These are phyloP conservation scores for Ilyonectria destructans DNA, from an alignment of 2,329 filamentous ascomycete species.

Conservation along the genomic window DNA sequence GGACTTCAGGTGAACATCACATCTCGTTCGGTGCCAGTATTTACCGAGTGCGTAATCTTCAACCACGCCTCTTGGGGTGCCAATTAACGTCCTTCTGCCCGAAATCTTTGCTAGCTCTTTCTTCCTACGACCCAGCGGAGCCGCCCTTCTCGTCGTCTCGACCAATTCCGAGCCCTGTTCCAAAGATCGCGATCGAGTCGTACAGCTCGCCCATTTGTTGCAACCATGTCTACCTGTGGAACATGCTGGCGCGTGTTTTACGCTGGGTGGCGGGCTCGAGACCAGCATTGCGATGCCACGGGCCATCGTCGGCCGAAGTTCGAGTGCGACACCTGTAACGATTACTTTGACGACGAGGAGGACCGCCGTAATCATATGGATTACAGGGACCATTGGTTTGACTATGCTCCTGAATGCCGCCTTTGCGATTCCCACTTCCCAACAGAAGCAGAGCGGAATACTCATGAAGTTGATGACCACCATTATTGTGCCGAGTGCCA, in stretches of 20 bases:
- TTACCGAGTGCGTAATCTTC: no score
- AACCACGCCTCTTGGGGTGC: no score
- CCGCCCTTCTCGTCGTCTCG: no score
- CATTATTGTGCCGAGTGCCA: conserved; percentile 55
- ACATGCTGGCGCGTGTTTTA: conserved; percentile 49
- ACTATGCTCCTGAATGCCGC: conserved; percentile 42
- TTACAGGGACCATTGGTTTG: conserved; percentile 47
- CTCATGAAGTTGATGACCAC: conserved; percentile 53
- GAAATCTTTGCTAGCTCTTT: no score
- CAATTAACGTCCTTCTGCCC: no score
- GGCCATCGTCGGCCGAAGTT: conserved; percentile 45
- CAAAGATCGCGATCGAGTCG: no score
- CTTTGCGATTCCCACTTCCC: conserved; percentile 42
- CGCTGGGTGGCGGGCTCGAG: conserved; percentile 42
- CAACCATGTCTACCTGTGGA: conserved; percentile 43
- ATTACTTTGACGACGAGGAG: conserved; percentile 42
- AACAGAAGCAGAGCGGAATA: not conserved
- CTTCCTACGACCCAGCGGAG: no score
- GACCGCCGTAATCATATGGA: conserved; percentile 52
- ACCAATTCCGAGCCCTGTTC: no score
- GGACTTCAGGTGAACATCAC: no score
- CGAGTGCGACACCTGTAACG: conserved; percentile 51
- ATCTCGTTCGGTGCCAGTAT: no score
- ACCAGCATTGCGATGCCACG: conserved; percentile 49
- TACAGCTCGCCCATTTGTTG: not conserved